Percentiles rank a stretch among this genome's conserved stretches.
phyloP scores from a whole-genome alignment of 2,329 filamentous ascomycete genomes.

The Neurospora sp. region DNA sequence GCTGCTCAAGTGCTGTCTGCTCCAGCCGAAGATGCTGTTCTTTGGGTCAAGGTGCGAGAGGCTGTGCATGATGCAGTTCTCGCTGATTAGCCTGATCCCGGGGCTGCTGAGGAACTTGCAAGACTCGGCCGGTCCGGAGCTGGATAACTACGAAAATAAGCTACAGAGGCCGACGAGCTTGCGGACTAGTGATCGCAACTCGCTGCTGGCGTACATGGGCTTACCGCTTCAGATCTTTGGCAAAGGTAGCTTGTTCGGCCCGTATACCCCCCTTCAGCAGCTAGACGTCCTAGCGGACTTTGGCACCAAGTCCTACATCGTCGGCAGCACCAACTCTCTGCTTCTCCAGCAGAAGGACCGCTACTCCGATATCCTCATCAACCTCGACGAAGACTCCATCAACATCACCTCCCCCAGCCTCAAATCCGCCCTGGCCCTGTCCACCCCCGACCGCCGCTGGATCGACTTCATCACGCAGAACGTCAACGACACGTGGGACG shows the following conservation, averaged over 20 bases:
- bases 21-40: conserved; percentile 99
- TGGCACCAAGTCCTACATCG: conserved; percentile 93
- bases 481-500: conserved; percentile 95
- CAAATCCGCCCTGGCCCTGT: conserved; percentile 64
- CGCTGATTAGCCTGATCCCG: conserved; percentile 88
- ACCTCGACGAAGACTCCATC: conserved; percentile 82
- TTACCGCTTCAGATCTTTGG: conserved; percentile 91
- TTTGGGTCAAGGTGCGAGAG: conserved; percentile 94
- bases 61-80: conserved; percentile 97
- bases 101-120: conserved; percentile 84
- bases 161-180: conserved; percentile 72
- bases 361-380: conserved; percentile 93
- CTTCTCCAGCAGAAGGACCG: conserved; percentile 89
- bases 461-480: conserved; percentile 92
- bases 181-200: conserved; percentile 83
- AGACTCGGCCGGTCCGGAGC: conserved; percentile 88
- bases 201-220: conserved; percentile 87
- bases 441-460: conserved; percentile 84
- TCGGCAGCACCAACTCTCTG: conserved; percentile 92
- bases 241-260: conserved; percentile 91
- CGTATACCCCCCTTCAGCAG: conserved; percentile 93
- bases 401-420: conserved; percentile 76
- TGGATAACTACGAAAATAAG: conserved; percentile 72
- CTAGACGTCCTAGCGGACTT: conserved; percentile 88
- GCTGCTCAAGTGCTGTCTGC: conserved; percentile 81